phyloP scores from a whole-genome alignment of 2,329 filamentous ascomycete genomes.

The Tolypocladium nubicola region DNA sequence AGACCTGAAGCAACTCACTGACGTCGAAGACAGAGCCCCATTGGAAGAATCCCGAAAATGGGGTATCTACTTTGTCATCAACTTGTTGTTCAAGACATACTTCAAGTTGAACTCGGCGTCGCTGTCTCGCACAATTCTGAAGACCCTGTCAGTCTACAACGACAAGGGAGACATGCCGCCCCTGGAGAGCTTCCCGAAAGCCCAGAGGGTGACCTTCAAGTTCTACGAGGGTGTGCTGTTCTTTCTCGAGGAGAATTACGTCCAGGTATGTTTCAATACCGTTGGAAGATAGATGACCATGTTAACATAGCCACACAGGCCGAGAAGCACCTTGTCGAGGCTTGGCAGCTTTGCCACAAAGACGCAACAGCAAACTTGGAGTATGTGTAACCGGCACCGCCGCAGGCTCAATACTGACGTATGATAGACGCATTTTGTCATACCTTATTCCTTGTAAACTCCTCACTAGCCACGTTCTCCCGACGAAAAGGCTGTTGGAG shows the following conservation, averaged over 20 bases:
- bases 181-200: conserved; percentile 70
- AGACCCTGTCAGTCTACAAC: conserved; percentile 64
- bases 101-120: conserved; percentile 88
- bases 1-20: neutral
- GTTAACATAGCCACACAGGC: conserved; percentile 37
- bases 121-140: conserved; percentile 83
- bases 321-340: conserved; percentile 68
- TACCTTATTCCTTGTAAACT: conserved; percentile 93
- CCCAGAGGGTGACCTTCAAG: conserved; percentile 89
- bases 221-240: conserved; percentile 92
- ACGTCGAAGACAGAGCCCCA: conserved; percentile 47
- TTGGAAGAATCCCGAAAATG: conserved; percentile 91
- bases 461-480: conserved; percentile 77
- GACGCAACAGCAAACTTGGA: conserved; percentile 67
- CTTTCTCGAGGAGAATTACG: conserved; percentile 91
- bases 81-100: conserved; percentile 95
- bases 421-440: conserved; percentile 68
- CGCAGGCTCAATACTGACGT: conserved; percentile 9
- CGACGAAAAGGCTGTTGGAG: conserved; percentile 58
- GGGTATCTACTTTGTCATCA: conserved; percentile 93
- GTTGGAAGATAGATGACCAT: conserved; percentile 3
- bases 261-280: conserved; percentile 40
- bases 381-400: conserved; percentile 34
- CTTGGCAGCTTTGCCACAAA: conserved; percentile 72
- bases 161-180: conserved; percentile 68